These are phyloP conservation scores for Rhizophagus sp. DNA, from an alignment of 192 early-diverging fungal species.

Conservation along the genomic window DNA sequence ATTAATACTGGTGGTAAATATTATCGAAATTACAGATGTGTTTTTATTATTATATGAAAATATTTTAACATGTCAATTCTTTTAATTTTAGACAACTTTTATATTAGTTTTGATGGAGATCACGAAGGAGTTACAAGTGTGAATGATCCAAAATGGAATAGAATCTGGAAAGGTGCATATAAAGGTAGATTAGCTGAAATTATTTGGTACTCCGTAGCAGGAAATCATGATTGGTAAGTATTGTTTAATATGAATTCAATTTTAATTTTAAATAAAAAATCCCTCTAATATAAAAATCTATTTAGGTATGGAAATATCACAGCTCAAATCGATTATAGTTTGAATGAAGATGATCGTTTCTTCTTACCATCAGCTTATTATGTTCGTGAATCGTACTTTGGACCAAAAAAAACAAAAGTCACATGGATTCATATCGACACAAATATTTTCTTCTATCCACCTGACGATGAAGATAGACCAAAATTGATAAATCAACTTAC, in stretches of 20 bases:
- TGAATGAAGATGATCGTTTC: background rate
- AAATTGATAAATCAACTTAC: background rate
- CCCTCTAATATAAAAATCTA: background rate
- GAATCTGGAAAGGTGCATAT: slow-evolving; percentile 7
- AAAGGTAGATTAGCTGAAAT: background rate
- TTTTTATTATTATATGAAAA: no score
- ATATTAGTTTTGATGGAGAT: background rate
- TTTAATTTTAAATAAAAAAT: background rate
- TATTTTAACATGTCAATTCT: background rate
- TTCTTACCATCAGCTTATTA: slow-evolving; percentile 7
- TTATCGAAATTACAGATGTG: no score
- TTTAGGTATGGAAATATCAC: slow-evolving; percentile 14
- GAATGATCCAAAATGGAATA: slow-evolving; percentile 26
- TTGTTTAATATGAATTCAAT: background rate
- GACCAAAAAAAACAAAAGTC: background rate
- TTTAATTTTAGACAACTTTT: background rate
- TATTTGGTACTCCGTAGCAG: slow-evolving; percentile 17
- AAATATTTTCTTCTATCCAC: background rate
- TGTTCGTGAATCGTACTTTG: slow-evolving; percentile 3
- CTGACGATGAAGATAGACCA: background rate
- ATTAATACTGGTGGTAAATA: no score
- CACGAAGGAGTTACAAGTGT: slow-evolving; percentile 8
- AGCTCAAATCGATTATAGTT: slow-evolving; percentile 17
- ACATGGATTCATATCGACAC: slow-evolving; percentile 26
- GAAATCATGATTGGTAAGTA: slow-evolving; percentile 30